Evolutionary conservation across 2,329 filamentous ascomycete species (phyloP).

Genomic region (Clarireedia homoeocarpa): DNA sequence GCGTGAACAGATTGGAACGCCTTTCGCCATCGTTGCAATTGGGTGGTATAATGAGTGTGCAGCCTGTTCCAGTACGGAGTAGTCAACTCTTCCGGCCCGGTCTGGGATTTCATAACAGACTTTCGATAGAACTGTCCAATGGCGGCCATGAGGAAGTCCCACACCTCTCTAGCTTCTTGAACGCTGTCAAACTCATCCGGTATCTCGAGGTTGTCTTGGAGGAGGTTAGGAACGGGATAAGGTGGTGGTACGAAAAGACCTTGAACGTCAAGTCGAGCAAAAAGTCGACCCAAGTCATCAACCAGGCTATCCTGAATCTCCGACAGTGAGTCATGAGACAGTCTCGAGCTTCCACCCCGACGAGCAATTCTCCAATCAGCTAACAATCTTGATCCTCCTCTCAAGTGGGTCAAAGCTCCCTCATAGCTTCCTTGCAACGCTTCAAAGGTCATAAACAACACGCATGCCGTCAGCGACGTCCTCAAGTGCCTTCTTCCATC

Average conservation of each 20-base stretch:
- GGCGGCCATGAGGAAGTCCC: slow-evolving; percentile 28
- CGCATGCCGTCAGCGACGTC: slow-evolving; percentile 26
- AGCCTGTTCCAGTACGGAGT: slow-evolving; percentile 22
- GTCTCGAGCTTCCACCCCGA: slow-evolving; percentile 21
- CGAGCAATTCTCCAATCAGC: slow-evolving; percentile 28
- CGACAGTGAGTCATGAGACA: slow-evolving; percentile 29
- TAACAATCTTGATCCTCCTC: slow-evolving; percentile 25
- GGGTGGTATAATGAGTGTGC: slow-evolving; percentile 25
- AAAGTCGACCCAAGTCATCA: slow-evolving; percentile 28
- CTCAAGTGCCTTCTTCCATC: slow-evolving; percentile 27
- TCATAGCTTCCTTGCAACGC: slow-evolving; percentile 28
- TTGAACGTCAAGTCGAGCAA: slow-evolving; percentile 27
- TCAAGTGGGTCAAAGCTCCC: slow-evolving; percentile 26
- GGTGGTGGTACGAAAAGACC: slow-evolving; percentile 27
- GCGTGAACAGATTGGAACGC: slow-evolving; percentile 24
- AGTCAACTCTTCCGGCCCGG: slow-evolving; percentile 21
- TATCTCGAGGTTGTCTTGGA: slow-evolving; percentile 24
- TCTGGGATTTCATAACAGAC: slow-evolving; percentile 22
- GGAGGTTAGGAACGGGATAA: slow-evolving; percentile 26
- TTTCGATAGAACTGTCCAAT: slow-evolving; percentile 28
- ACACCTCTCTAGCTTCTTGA: slow-evolving; percentile 25
- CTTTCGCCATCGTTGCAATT: slow-evolving; percentile 25
- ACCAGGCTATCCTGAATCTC: slow-evolving; percentile 28
- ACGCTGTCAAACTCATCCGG: slow-evolving; percentile 24
- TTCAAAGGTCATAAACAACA: slow-evolving; percentile 28